Conservation (phyloP, 2,329 filamentous ascomycete species). For the Exophiala sp. region DNA sequence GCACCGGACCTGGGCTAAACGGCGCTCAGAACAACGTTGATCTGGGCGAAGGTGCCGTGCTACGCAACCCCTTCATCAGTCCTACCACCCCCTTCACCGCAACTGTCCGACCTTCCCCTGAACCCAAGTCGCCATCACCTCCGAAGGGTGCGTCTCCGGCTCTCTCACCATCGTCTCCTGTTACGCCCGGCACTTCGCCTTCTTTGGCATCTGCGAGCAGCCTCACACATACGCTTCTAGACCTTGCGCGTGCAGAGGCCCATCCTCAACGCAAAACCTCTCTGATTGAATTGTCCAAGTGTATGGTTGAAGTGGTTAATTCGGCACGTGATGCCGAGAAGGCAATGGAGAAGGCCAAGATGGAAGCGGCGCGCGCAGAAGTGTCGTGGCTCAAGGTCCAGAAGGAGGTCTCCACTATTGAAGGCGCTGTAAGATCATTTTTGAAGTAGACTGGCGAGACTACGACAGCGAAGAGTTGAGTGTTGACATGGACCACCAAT, state of each 20-base stretch:
- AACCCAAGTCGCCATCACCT: slow-evolving; percentile 17
- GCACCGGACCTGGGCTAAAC: neutral
- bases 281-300: slow-evolving; percentile 27
- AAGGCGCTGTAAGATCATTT: slow-evolving; percentile 3
- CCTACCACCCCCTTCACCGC: slow-evolving; percentile 21
- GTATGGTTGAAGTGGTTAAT: slow-evolving; percentile 29
- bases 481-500: neutral
- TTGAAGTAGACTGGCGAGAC: neutral
- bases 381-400: slow-evolving; percentile 18
- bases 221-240: slow-evolving; percentile 28
- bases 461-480: neutral
- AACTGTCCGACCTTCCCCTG: slow-evolving; percentile 21
- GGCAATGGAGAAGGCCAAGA: slow-evolving; percentile 30
- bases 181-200: slow-evolving; percentile 6
- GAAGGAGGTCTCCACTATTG: slow-evolving; percentile 13
- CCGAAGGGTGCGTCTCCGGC: neutral
- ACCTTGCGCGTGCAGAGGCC: slow-evolving; percentile 24
- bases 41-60: slow-evolving; percentile 1
- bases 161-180: slow-evolving; percentile 2
- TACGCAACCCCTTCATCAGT: slow-evolving; percentile 13
- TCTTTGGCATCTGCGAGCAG: slow-evolving; percentile 26
- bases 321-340: slow-evolving; percentile 30
- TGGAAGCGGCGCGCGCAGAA: slow-evolving; percentile 30
- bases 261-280: slow-evolving; percentile 17
- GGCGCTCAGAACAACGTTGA: slow-evolving; percentile 2